Conservation (phyloP, 83 land plant species). For the Picea engelmannii region DNA sequence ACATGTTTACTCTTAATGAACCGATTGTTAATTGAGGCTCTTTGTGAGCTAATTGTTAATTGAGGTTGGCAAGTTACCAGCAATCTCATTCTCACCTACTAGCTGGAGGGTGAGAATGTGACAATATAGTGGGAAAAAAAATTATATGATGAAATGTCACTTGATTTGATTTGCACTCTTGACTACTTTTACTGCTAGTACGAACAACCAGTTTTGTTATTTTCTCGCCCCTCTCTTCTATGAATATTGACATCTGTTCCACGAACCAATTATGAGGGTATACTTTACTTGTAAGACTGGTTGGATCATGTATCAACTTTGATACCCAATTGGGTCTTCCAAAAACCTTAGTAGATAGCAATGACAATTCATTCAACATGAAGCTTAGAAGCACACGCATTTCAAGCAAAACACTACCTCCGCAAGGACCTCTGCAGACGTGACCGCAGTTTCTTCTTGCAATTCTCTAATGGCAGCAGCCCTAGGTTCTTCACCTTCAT, state of each 20-base stretch:
- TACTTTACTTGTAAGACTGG: neutral
- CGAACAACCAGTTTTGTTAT: neutral
- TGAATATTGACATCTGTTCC: neutral
- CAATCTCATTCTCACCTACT: too few species aligned
- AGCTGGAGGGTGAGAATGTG: too few species aligned
- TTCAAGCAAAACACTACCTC: constrained; percentile 31
- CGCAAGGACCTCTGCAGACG: constrained; percentile 37
- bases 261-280: neutral
- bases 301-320: neutral
- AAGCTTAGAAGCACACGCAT: neutral
- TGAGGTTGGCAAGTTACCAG: too few species aligned
- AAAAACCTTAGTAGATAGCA: neutral
- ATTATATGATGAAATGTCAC: neutral
- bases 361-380: neutral
- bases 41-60: too few species aligned
- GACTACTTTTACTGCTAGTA: neutral
- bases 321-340: neutral
- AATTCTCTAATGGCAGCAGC: constrained; percentile 49
- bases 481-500: constrained; percentile 55
- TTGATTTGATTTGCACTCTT: neutral
- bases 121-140: too few species aligned
- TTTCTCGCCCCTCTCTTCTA: neutral
- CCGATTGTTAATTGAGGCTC: too few species aligned
- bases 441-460: constrained; percentile 50
- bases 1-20: too few species aligned